These are phyloP conservation scores for Fusarium incarnatum DNA, from an alignment of 2,329 filamentous ascomycete species.

Conservation along the genomic window DNA sequence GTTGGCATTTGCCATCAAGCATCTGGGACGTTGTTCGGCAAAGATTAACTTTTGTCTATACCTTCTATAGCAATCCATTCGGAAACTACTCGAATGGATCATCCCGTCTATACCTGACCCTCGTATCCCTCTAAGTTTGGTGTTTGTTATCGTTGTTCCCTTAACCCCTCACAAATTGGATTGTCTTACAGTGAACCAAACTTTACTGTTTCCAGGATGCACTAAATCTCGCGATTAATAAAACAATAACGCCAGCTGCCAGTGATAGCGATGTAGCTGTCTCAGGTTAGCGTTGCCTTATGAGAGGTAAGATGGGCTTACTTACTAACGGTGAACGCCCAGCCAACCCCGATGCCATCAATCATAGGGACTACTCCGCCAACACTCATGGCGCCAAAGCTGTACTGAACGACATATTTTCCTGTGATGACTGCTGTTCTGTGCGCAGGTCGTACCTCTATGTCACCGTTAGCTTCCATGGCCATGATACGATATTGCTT, in stretches of 20 bases:
- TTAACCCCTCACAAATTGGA: background rate
- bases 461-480: background rate
- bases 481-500: fast-evolving
- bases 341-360: conserved; percentile 39
- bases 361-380: conserved; percentile 44
- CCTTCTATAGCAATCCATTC: conserved; percentile 1
- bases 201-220: conserved; percentile 35
- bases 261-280: conserved; percentile 32
- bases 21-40: background rate
- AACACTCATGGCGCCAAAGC: conserved; percentile 43
- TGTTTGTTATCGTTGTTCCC: background rate
- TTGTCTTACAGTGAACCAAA: background rate
- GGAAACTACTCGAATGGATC: background rate
- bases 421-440: conserved; percentile 45
- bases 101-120: background rate
- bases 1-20: background rate
- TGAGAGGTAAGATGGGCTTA: background rate
- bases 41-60: conserved; percentile 23
- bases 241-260: conserved; percentile 19
- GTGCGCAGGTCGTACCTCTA: conserved; percentile 40
- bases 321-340: conserved; percentile 44
- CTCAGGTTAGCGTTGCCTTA: background rate
- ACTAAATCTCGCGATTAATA: conserved; percentile 38
- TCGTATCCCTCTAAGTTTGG: background rate
- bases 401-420: conserved; percentile 46